phyloP scores from a whole-genome alignment of 441 rosid species.

The Theobroma grandiflorum region DNA sequence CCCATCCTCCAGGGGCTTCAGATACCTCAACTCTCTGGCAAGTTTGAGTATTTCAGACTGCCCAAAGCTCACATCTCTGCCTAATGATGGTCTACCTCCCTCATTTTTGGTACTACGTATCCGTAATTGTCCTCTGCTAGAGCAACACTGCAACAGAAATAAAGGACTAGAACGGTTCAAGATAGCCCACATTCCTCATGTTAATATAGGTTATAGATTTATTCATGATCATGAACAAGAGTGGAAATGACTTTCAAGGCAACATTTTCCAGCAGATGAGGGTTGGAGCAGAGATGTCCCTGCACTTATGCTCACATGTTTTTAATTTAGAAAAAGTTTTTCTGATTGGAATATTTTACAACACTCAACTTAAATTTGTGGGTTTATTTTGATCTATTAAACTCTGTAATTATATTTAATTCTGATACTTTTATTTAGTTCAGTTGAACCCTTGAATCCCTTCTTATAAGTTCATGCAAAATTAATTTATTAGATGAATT shows the following conservation, averaged over 20 bases:
- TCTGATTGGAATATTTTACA: too few species aligned
- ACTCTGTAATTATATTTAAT: too few species aligned
- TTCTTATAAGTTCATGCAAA: too few species aligned
- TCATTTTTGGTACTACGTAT: background rate
- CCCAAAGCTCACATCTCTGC: conserved; percentile 3
- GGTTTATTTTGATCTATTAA: too few species aligned
- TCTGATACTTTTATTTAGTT: too few species aligned
- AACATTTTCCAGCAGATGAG: background rate
- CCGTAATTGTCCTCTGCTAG: background rate
- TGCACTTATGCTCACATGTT: background rate
- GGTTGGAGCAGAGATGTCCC: background rate
- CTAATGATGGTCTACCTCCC: background rate
- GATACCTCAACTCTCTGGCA: conserved; percentile 4
- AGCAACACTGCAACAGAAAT: background rate
- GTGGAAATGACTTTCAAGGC: background rate
- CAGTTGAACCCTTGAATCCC: too few species aligned
- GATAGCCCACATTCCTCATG: background rate
- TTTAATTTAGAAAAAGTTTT: background rate
- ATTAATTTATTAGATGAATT: too few species aligned
- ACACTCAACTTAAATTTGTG: too few species aligned
- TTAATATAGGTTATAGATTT: background rate
- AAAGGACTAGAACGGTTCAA: conserved; percentile 15
- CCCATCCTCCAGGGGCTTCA: background rate
- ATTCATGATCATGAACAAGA: background rate
- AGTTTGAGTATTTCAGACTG: background rate